Base-by-base conservation (phyloP, 345 rosid species). In the Brassica incana region DNA sequence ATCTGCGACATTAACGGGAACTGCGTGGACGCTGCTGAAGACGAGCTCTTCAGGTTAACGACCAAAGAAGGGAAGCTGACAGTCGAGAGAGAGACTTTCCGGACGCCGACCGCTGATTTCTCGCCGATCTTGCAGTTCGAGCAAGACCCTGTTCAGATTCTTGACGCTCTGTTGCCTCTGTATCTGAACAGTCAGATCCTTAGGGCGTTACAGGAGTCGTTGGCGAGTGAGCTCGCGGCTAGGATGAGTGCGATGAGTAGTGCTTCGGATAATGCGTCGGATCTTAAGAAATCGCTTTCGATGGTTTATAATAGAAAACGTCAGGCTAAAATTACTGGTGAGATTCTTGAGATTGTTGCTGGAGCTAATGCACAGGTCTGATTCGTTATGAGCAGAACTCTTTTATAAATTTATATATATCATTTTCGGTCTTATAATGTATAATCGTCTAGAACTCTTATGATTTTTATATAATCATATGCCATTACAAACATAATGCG, bases 71-170 rank as follows among this genome's bases (percentile, higher is more conserved):
- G 99, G 83, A 95, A 91, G 74, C 65, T 95, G 71, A 90, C 95
- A 0, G 88, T 95, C 3, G 99, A 95, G 78, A 90, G 99, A 80
- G 98, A 85, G 70, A 50, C 83, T 0, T 79, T 88, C 7, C 84
- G 94, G 90, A 91, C 93, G 1, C 71, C 69, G 27, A 89, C 92
- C 0, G 52, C 71, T 1, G 89, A 86, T 36, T 90, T 92, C 84
- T 91, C 98, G 5, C 89, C 99, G 2, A 92, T 95, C 61, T 82
- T 92, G 88, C 92, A 91, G 78, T 95, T 95, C 67, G 98, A 95
- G 86, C 99, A 95, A 80, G 99, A 95, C 63, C 99, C 99, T 0
- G 97, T 88, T 80, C 97, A 91, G 90, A 95, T 95, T 71, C 97
- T 92, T 9, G 99, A 95, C 74, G 97, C 98, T 23, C 73, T 95